Percentiles rank a stretch among this genome's conserved stretches.
Conservation (phyloP, 805 yeast species). For the Saturnispora halmiae region DNA sequence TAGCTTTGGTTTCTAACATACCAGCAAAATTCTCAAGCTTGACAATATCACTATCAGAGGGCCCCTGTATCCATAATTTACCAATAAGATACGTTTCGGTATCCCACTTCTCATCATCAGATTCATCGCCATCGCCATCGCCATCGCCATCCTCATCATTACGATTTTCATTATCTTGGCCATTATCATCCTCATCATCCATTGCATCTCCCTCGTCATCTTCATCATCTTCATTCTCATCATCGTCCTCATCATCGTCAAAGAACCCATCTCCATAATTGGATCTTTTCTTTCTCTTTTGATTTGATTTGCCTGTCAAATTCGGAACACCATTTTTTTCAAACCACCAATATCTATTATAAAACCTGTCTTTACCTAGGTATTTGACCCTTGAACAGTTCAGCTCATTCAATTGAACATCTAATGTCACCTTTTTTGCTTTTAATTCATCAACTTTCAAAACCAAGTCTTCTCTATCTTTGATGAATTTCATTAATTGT, state of each 20-base stretch:
- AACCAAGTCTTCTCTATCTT: constrained; percentile 35
- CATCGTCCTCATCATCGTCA: constrained; percentile 30
- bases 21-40: constrained; percentile 30
- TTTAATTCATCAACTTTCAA: constrained; percentile 38
- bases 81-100: constrained; percentile 70
- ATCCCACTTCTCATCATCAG: constrained; percentile 36
- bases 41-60: constrained; percentile 42
- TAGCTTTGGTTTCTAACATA: constrained; percentile 36
- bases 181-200: constrained; percentile 32
- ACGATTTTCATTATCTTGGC: constrained; percentile 19
- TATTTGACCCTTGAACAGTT: constrained; percentile 71
- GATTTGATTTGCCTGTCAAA: constrained; percentile 16
- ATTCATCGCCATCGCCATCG: constrained; percentile 33
- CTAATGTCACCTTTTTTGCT: constrained; percentile 43
- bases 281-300: constrained; percentile 22
- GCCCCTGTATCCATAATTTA: constrained; percentile 87
- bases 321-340: constrained; percentile 75
- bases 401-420: constrained; percentile 51
- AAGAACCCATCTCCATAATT: constrained; percentile 27
- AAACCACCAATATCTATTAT: constrained; percentile 92
- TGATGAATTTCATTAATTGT: constrained; percentile 36
- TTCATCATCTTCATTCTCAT: constrained; percentile 37
- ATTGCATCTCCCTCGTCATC: constrained; percentile 21
- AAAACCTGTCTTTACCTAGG: constrained; percentile 76
- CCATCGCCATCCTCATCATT: constrained; percentile 17